Base-by-base conservation (phyloP, 2,329 filamentous ascomycete species). In the Chalaropsis ovoidea region DNA sequence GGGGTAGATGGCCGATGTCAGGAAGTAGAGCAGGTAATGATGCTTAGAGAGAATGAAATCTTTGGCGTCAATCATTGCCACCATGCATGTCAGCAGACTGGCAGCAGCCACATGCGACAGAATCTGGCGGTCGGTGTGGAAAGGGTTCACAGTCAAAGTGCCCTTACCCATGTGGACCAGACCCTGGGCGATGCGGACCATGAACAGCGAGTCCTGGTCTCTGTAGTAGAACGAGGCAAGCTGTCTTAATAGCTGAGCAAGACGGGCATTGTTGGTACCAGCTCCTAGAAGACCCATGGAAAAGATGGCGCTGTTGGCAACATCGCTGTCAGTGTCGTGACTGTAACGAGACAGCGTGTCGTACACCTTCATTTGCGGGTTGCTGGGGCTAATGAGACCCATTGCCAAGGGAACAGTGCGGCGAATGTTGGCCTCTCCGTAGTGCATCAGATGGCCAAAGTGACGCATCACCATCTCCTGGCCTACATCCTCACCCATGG, bases 321-420 rank as follows among this genome's bases (percentile, higher is more conserved):
- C 94, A 72, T 99, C 94, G 69, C 93, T 95, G 77, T 99, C 94
- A 70, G 94, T 99, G 79, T 99, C 94, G 82, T 99, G 94, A 69
- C 89, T 95, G 82, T 99, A 99, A 73, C 94, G 83, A 63, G 94
- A 99, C 11, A 99, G 81, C 0, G 94, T 99, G 75, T 99, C 94
- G 79, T 99, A 99, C 61, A 99, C 89, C 81, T 97, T 99, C 93
- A 99, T 99, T 75, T 99, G 95, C 11, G 94, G 94, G 78, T 99
- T 99, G 78, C 91, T 96, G 13, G 95, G 90, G 77, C 90, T 96
- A 73, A 99, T 87, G 65, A 99, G 82, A 72, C 92, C 95, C 90
- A 99, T 95, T 31, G 94, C 94, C 65, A 99, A 81, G 43, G 94
- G 94, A 39, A 99, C 94, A 22, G 92, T 93, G 73, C 94, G 94